phyloP scores from a whole-genome alignment of 2,329 filamentous ascomycete genomes.

The Sporothrix inflata region DNA sequence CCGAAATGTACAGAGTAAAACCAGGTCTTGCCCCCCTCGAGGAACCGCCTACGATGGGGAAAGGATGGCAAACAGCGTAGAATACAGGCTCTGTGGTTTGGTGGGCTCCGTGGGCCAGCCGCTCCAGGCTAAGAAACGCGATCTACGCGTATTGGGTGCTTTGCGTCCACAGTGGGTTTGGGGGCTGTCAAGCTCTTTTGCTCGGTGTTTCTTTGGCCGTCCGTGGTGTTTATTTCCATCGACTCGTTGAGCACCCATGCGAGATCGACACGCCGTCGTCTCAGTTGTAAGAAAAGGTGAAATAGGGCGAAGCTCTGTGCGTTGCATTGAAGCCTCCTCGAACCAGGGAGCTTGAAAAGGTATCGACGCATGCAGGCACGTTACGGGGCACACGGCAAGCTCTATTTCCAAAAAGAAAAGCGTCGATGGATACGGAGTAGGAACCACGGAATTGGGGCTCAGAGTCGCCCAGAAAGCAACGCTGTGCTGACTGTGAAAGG shows the following conservation, averaged over 20 bases:
- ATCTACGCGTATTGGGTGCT: background rate
- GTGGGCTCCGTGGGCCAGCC: background rate
- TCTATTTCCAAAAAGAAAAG: background rate
- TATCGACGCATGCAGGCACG: too few species aligned
- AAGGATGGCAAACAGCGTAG: conserved; percentile 11
- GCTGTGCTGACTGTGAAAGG: background rate
- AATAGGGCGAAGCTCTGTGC: background rate
- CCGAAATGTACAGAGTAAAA: conserved; percentile 27
- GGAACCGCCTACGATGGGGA: background rate
- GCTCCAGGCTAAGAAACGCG: background rate
- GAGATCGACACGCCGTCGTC: conserved; percentile 21
- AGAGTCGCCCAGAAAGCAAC: background rate
- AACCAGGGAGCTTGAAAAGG: too few species aligned
- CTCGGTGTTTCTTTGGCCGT: conserved; percentile 14
- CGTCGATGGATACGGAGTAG: background rate
- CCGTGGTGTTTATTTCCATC: background rate
- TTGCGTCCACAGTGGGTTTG: background rate
- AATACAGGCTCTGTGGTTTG: background rate
- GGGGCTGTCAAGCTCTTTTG: conserved; percentile 12
- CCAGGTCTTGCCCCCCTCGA: background rate
- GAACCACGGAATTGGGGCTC: conserved; percentile 2
- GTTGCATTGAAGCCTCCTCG: background rate
- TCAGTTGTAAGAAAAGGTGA: background rate
- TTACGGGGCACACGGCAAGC: background rate
- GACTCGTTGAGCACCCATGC: background rate